Evolutionary conservation across 176 grass and related monocot genomes (phyloP), one percentile per base, ranked within the genome.

Genomic region (Ensete glaucum): DNA sequence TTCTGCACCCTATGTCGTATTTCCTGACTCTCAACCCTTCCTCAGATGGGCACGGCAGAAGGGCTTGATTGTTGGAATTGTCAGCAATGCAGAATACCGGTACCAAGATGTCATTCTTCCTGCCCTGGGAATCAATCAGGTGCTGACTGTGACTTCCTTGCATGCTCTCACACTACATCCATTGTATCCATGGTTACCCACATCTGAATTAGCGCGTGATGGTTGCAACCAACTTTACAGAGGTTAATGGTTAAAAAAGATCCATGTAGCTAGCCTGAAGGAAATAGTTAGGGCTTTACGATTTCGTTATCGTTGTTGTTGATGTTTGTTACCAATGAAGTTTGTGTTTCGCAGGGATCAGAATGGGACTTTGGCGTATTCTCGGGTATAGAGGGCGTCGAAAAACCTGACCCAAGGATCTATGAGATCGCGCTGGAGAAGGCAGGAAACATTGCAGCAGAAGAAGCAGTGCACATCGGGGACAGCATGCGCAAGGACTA

Each of bases 401-500:
- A 99, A 81, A 99, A 99, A 43, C 95, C 95, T 2, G 88, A 99
- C 64, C 86, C 86, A 48, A 91, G 3, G 9, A 91, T 99, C 48
- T 99, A 89, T 26, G 83, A 87, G 80, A 89, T 99, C 17, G 95
- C 95, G 3, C 63, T 99, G 67, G 86, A 91, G 52, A 98, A 87
- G 88, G 95, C 90, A 17, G 95, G 88, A 64, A 87, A 87, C 19
- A 11, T 98, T 0, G 65, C 84, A 0, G 86, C 95, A n/a, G 85
- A 76, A 57, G 81, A 88, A 69, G 79, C 85, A 0, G 84, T 99
- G 9, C 95, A 99, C 76, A 87, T 99, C 21, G 95, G 88, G 1
- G 95, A 99, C 71, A 99, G 95, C 78, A 87, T 91, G 78, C 84
- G 90, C 64, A 99, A 99, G 82, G 90, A 94, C 76, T 94, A 94